Percentiles rank a stretch among this genome's conserved stretches.
phyloP scores from a whole-genome alignment of 306 rosid genomes.

The Begonia masoniana region DNA sequence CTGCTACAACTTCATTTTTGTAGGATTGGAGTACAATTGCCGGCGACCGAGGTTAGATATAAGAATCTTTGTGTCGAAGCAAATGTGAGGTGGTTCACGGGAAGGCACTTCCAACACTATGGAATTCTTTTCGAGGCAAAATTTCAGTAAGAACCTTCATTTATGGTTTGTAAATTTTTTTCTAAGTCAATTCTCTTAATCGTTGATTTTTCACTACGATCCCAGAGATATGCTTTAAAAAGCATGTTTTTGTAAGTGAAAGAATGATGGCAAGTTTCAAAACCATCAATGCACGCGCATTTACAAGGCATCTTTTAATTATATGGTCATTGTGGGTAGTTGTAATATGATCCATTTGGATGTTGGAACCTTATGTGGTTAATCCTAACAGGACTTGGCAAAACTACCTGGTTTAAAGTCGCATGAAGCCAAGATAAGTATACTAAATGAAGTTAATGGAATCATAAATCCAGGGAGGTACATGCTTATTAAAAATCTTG shows the following conservation, averaged over 20 bases:
- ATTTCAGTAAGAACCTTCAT: conserved; percentile 27
- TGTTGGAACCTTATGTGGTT: too few relatives aligned
- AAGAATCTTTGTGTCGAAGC: conserved; percentile 45
- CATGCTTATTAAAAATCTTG: too few relatives aligned
- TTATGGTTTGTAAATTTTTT: background rate
- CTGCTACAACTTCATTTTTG: background rate
- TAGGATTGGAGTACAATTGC: conserved; percentile 49
- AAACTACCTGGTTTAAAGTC: conserved; percentile 12
- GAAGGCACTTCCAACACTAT: conserved; percentile 55
- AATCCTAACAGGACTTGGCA: conserved; percentile 7
- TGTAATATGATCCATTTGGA: too few relatives aligned
- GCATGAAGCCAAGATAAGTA: conserved; percentile 19
- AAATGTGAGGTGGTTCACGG: conserved; percentile 54
- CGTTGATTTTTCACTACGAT: too few relatives aligned
- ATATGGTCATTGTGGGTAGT: too few relatives aligned
- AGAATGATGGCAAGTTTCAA: too few relatives aligned
- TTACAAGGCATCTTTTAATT: too few relatives aligned
- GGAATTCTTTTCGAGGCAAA: conserved; percentile 41
- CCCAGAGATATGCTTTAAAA: too few relatives aligned
- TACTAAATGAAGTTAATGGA: conserved; percentile 23
- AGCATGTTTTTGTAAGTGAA: too few relatives aligned
- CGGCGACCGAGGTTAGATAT: conserved; percentile 57
- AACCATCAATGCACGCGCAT: too few relatives aligned
- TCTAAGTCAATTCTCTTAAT: too few relatives aligned
- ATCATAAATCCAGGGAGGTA: conserved; percentile 41